Evolutionary conservation across 2,329 filamentous ascomycete species (phyloP).

Genomic region (Chaetomium sp.): DNA sequence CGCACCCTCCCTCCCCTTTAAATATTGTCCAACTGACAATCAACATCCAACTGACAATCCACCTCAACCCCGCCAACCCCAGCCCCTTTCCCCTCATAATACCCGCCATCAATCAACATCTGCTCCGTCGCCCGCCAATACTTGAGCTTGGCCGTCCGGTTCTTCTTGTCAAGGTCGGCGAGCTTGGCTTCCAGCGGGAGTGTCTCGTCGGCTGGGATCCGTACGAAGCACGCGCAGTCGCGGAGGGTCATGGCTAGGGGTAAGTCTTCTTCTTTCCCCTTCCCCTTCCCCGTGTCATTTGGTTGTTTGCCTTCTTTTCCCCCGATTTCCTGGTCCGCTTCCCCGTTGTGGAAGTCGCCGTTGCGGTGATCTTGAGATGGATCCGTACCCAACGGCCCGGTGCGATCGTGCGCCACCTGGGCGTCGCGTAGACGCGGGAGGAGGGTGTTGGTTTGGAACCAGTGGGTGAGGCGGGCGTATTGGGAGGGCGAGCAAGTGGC

Average conservation of each 20-base stretch:
- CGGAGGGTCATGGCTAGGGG: slow-evolving; percentile 71
- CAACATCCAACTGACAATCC: slow-evolving; percentile 22
- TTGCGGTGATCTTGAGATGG: background rate
- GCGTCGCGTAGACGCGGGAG: slow-evolving; percentile 31
- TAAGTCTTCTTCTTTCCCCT: slow-evolving; percentile 39
- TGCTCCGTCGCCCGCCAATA: slow-evolving; percentile 63
- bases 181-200: slow-evolving; percentile 50
- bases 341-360: slow-evolving; percentile 22
- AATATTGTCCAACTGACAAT: no score
- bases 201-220: slow-evolving; percentile 38
- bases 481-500: slow-evolving; percentile 26
- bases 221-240: slow-evolving; percentile 70
- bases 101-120: slow-evolving; percentile 58
- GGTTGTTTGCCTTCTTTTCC: no score
- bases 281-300: no score
- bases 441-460: slow-evolving; percentile 34
- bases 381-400: slow-evolving; percentile 32
- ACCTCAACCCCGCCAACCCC: slow-evolving; percentile 20
- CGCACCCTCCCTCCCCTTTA: background rate
- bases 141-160: slow-evolving; percentile 54
- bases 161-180: slow-evolving; percentile 74
- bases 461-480: slow-evolving; percentile 30
- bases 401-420: slow-evolving; percentile 36
- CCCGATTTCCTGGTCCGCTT: slow-evolving; percentile 21
- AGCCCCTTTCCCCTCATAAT: slow-evolving; percentile 44